Base-by-base conservation (phyloP, 202 grass and related monocot species). In the Tripidium arundinaceum region DNA sequence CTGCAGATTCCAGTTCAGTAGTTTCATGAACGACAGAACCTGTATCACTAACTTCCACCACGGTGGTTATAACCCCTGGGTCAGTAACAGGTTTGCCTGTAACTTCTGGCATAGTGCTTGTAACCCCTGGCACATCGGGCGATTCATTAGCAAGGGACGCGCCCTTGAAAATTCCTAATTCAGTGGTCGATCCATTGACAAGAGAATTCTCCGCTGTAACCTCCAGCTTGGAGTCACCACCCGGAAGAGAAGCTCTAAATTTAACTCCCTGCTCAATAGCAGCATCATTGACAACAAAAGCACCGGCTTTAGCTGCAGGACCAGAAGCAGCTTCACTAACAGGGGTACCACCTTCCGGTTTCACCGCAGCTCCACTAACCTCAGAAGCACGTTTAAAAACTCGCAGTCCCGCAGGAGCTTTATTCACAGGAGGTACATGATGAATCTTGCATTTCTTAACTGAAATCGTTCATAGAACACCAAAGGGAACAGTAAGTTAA, bases 1-100 rank as follows among this genome's bases (percentile, higher is more conserved):
- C 60, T 19, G 59, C 52, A 83, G 73, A 25, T 71, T 84, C 74
- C 65, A 68, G 22, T 41, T 36, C 52, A 81, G 16, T 46, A 66
- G 50, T 40, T 74, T 59, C 62, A 27, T 78, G 70, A 26, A 49
- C 14, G 60, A 82, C 41, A 86, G 27, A 68, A 75, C 81, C 62
- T 25, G 18, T 40, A 28, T 33, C 46, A 28, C 49, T 77, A 82
- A 74, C 62, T 71, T 85, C 65, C 31, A 6, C 11, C 58, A 28
- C 11, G 5, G 58, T 61, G 10, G 22, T 28, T 14, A 61, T 61
- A 27, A 14, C 58, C 25, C 25, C 58, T 61, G 22, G 58, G 14
- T 61, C 12, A 15, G 59, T 62, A 62, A 62, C 59, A 62, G 59
- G 59, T 62, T 62, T 62, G 26, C 5, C 10, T 25, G 54, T 25